Base-by-base conservation (phyloP, 108 stramenopile genomes). In the Epipyxis sp. region DNA sequence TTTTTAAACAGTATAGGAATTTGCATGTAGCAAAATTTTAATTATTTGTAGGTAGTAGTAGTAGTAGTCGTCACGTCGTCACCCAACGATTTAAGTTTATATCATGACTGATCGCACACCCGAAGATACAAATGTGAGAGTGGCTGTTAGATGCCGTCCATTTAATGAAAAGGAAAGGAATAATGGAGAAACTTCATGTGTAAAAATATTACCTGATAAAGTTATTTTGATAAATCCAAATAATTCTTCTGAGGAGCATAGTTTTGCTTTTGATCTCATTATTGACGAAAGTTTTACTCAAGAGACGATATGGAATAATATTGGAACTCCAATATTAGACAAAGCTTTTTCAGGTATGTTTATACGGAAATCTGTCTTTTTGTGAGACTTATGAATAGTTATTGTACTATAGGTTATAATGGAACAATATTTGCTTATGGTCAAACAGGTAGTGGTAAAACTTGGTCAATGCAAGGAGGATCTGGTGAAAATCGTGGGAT, bases 201-300 rank as follows among this genome's bases (percentile, higher is more conserved):
- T 74, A 42, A 6, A 25, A 34, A 35, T 74, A 10, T 6, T 42
- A 34, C 6, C n/a, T 34, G 46, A 37, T 39, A 3, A 34, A 42
- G 20, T 74, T 10, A 57, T 37, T 13, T 54, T 74, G 25, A 39
- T 39, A 13, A 74, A 57, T 57, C 71, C 71, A 3, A 42, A 13
- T 34, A 42, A 42, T 6, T 27, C 40, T 32, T 6, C 10, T 6
- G 46, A 74, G 3, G 50, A 46, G 16, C 71, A 74, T 74, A 54
- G 27, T 20, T 83, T 83, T 78, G 46, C 27, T 20, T 83, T 79
- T 44, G 83, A 84, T 72, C 6, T 45, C 0, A 86, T 89, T 40
- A 87, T 89, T 78, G 89, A 85, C 43, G 81, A 80, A 27, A 71
- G 80, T 59, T 57, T 79, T 29, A 59, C 80, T 3, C 89, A 89